Percentiles rank a stretch among this genome's conserved stretches.
Conservation (phyloP, 176 grass and related monocot species). For the Aegilops tauschii region DNA sequence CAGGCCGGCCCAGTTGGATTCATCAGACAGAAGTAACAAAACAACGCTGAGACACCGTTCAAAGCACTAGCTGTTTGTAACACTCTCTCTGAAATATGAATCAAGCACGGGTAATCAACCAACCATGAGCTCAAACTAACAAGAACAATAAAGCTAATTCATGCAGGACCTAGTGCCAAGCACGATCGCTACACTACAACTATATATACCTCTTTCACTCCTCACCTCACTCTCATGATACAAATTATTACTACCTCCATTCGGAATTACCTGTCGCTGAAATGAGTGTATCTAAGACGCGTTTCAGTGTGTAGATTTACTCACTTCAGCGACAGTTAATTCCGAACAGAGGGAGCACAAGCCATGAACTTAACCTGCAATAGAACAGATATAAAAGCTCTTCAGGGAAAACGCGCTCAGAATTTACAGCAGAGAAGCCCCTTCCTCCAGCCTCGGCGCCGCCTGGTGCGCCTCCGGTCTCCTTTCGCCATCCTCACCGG, state of each 20-base stretch:
- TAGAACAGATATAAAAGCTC: conserved; percentile 28
- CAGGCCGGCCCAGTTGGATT: neutral
- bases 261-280: too few relatives aligned
- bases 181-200: conserved; percentile 17
- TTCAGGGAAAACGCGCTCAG: conserved; percentile 9
- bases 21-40: neutral
- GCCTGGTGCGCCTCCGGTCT: conserved; percentile 41
- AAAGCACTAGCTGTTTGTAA: neutral
- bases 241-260: neutral
- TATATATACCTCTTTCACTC: conserved; percentile 17
- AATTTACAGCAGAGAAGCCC: conserved; percentile 79
- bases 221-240: conserved; percentile 6
- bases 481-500: conserved; percentile 89
- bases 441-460: conserved; percentile 44
- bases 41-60: neutral
- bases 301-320: too few relatives aligned
- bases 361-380: conserved; percentile 25
- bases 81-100: neutral
- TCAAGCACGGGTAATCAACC: neutral
- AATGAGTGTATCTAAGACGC: too few relatives aligned
- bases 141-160: neutral
- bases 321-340: too few relatives aligned
- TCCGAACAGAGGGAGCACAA: neutral
- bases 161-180: neutral
- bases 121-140: neutral